A percentile compares a stretch with the other conserved stretches of the same genome.
These are phyloP conservation scores for Alternaria sp. DNA, from an alignment of 2,329 filamentous ascomycete genomes.

Conservation along the genomic window DNA sequence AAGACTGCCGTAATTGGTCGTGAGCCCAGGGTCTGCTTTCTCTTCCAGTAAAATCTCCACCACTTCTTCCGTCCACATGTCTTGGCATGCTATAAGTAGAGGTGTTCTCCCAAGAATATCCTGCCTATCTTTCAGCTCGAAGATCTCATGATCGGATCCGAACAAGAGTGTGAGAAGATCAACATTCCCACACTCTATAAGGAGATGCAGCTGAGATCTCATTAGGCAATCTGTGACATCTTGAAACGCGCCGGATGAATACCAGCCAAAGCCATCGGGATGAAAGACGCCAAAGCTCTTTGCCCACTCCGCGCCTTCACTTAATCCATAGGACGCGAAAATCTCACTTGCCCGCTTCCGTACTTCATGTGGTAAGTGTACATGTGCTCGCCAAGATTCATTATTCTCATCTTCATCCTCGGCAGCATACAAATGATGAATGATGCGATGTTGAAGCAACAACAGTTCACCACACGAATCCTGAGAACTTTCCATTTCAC, in stretches of 20 bases:
- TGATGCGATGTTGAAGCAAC: background rate
- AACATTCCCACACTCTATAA: too few relatives aligned
- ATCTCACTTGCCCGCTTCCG: background rate
- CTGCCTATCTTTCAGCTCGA: background rate
- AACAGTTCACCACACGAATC: background rate
- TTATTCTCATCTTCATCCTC: too few relatives aligned
- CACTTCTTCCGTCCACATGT: background rate
- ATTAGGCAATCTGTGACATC: too few relatives aligned
- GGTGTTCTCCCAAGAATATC: conserved; percentile 12
- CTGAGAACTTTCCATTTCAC: background rate
- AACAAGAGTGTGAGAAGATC: too few relatives aligned
- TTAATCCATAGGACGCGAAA: background rate
- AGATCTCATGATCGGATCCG: too few relatives aligned
- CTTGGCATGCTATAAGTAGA: conserved; percentile 12
- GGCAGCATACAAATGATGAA: too few relatives aligned
- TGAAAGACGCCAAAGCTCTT: background rate
- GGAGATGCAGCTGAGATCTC: background rate
- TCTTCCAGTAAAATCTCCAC: background rate
- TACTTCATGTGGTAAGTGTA: background rate
- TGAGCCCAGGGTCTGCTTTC: background rate
- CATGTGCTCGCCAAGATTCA: background rate
- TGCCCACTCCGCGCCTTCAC: background rate
- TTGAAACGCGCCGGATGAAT: too few relatives aligned
- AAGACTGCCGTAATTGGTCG: conserved; percentile 2
- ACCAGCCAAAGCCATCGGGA: too few relatives aligned